Percentiles rank a stretch among this genome's conserved stretches.
These are phyloP conservation scores for Eragrostis tef DNA, from an alignment of 202 grass and related monocot species.

Conservation along the genomic window DNA sequence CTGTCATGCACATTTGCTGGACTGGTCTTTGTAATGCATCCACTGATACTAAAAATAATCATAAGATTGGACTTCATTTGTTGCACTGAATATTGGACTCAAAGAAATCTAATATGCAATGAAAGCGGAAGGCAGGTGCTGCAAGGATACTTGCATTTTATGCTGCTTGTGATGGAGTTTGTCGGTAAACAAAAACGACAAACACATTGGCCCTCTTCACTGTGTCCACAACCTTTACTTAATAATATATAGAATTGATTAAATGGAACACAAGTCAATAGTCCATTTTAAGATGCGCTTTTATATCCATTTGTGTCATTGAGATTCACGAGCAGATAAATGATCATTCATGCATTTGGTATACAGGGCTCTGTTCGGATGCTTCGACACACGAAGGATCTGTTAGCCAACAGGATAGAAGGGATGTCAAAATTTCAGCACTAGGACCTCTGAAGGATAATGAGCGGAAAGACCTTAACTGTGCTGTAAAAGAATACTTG, in stretches of 20 bases:
- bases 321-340: background rate
- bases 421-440: slow-evolving; percentile 67
- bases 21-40: background rate
- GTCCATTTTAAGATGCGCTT: background rate
- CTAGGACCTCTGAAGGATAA: slow-evolving; percentile 86
- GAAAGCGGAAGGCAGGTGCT: background rate
- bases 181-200: slow-evolving; percentile 9
- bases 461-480: slow-evolving; percentile 87
- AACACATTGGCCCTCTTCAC: background rate
- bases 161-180: background rate
- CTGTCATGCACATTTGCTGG: slow-evolving; percentile 23
- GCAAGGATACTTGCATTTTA: background rate
- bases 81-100: slow-evolving; percentile 28
- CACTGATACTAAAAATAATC: background rate
- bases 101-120: slow-evolving; percentile 19
- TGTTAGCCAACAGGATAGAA: slow-evolving; percentile 57
- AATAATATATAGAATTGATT: slow-evolving; percentile 11
- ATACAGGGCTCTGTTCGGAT: slow-evolving; percentile 50
- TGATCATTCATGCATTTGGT: slow-evolving; percentile 10
- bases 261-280: background rate
- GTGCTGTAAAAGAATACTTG: slow-evolving; percentile 93
- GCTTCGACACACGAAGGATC: slow-evolving; percentile 54
- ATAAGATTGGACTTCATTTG: slow-evolving; percentile 10
- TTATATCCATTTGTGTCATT: background rate
- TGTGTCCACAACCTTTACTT: slow-evolving; percentile 3